phyloP scores from a whole-genome alignment of 306 rosid species.

The Lotus japonicus region DNA sequence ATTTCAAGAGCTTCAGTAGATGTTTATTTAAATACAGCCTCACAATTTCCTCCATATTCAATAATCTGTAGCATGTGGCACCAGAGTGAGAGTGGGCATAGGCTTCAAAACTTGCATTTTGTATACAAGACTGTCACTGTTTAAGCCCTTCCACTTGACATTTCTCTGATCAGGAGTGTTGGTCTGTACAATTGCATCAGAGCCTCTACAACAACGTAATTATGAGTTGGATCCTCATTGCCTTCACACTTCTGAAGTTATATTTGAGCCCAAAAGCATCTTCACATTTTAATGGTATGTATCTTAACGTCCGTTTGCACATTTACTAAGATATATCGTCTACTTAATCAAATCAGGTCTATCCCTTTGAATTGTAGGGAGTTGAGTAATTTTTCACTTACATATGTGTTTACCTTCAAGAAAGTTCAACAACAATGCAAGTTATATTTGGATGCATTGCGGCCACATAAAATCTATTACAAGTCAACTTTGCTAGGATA shows the following conservation, averaged over 20 bases:
- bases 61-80: neutral
- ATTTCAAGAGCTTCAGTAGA: constrained; percentile 4
- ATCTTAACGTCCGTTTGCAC: neutral
- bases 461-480: neutral
- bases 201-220: neutral
- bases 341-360: neutral
- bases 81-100: no score
- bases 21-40: constrained; percentile 4
- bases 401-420: neutral
- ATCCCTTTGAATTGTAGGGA: neutral
- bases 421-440: neutral
- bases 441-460: neutral
- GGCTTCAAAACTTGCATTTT: neutral
- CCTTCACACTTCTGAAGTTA: neutral
- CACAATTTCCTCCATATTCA: neutral
- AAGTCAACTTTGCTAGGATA: neutral
- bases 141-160: neutral
- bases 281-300: constrained; percentile 1
- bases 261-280: neutral
- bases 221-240: neutral
- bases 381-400: neutral
- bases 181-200: neutral
- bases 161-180: neutral
- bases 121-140: neutral
- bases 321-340: neutral